Percentiles rank a stretch among this genome's conserved stretches.
Conservation (phyloP, 805 yeast species). For the Candida sakaeoensis region DNA sequence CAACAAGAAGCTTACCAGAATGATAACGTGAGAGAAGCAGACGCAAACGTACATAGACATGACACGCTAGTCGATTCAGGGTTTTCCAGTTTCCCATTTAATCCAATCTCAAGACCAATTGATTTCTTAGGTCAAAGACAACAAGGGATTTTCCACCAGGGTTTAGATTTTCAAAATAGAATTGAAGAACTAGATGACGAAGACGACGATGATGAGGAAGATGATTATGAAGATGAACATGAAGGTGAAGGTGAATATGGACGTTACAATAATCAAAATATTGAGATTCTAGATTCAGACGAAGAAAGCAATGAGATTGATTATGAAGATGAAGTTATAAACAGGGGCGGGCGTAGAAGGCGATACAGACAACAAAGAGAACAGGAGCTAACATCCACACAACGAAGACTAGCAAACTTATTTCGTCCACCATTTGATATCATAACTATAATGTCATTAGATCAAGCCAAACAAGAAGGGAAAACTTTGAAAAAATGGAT, state of each 20-base stretch:
- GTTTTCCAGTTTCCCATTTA: slow-evolving; percentile 6
- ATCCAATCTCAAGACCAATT: slow-evolving; percentile 17
- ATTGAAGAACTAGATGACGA: slow-evolving; percentile 18
- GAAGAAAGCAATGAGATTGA: slow-evolving; percentile 12
- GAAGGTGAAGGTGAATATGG: slow-evolving; percentile 31
- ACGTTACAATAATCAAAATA: too few species aligned
- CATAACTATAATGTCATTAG: slow-evolving; percentile 65
- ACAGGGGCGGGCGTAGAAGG: slow-evolving; percentile 25
- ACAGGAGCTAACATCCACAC: slow-evolving; percentile 45
- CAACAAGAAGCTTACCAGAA: slow-evolving; percentile 59
- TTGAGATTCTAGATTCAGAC: slow-evolving; percentile 32
- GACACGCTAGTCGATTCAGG: slow-evolving; percentile 64
- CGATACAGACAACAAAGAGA: slow-evolving; percentile 21
- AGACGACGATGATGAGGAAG: slow-evolving; percentile 24
- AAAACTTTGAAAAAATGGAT: slow-evolving; percentile 71
- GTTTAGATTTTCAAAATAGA: slow-evolving; percentile 38
- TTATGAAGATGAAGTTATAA: slow-evolving; percentile 24
- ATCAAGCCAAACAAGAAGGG: slow-evolving; percentile 69
- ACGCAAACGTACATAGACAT: slow-evolving; percentile 74
- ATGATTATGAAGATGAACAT: slow-evolving; percentile 23
- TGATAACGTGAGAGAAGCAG: slow-evolving; percentile 45
- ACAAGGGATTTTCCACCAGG: slow-evolving; percentile 59
- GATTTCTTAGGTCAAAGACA: slow-evolving; percentile 49
- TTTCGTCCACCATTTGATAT: slow-evolving; percentile 95
- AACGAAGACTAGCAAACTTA: slow-evolving; percentile 69